Evolutionary conservation across 441 rosid species (phyloP), one percentile per base, ranked within the genome.

Genomic region (Adansonia rubrostipa): DNA sequence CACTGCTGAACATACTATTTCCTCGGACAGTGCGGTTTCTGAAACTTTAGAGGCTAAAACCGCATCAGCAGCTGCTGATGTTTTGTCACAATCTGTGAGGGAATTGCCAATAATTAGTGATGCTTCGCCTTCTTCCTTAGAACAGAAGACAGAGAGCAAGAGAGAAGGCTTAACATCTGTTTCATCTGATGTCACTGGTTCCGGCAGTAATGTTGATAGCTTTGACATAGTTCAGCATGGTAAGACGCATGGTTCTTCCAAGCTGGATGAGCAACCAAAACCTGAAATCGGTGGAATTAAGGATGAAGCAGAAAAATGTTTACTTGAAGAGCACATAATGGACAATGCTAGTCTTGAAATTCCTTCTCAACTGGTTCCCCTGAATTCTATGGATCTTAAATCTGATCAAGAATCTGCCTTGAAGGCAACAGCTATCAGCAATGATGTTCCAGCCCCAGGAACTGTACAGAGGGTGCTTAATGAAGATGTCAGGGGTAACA

Each of bases 131-230:
- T 81, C 82, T 62, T 75, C 68, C 74, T 78, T 82, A 79, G 85
- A 87, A 80, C 53, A 76, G 50, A 88, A 78, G 69, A 69, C 44
- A 36, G 82, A 78, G 42, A 76, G 67, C 57, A 60, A 66, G 81
- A 85, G 63, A 40, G 89, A 84, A 78, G 85, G 80, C 28, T 73
- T 69, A 15, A 63, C 19, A 72, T 73, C 74, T 77, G 75, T 61
- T 82, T 80, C 84, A n/a, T 78, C 90, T 47, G 86, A 84, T 80
- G 69, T 80, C 79, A 80, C 84, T 85, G 84, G 76, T 78, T 74
- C 79, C 81, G 73, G 24, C 51, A 71, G 36, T 19, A 50, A 44
- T 77, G 72, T 24, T 62, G 63, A 62, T 74, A 17, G 77, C 45
- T n/a, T 54, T 6, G 76, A 48, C 42, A 56, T 56, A 45, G 65